Percentiles rank a stretch among this genome's conserved stretches.
phyloP scores from a whole-genome alignment of 148 eudicot species.

The Persicaria maculosa region DNA sequence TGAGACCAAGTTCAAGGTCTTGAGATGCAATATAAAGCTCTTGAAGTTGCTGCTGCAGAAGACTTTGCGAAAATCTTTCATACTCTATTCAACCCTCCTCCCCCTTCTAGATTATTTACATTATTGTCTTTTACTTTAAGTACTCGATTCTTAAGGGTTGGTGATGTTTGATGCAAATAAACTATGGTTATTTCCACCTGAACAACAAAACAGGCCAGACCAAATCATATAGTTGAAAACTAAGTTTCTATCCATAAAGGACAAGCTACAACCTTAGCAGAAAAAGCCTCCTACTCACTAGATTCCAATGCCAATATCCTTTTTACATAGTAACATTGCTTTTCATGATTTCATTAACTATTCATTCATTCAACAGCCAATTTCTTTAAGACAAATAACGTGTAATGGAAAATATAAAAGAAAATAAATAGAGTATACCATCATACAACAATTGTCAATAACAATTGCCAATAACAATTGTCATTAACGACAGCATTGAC shows the following conservation, averaged over 20 bases:
- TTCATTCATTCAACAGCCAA: neutral
- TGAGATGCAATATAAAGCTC: too few relatives aligned
- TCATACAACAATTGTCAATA: constrained; percentile 96
- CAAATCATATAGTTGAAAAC: neutral
- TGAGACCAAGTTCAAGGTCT: too few relatives aligned
- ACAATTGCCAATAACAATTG: constrained; percentile 95
- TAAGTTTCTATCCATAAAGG: neutral
- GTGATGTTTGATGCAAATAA: too few relatives aligned
- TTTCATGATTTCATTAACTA: neutral
- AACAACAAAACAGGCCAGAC: neutral
- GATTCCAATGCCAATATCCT: neutral
- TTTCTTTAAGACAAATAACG: neutral
- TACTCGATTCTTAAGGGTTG: too few relatives aligned
- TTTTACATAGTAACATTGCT: neutral
- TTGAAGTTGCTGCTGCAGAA: too few relatives aligned
- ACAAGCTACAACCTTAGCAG: neutral
- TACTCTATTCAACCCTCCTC: too few relatives aligned
- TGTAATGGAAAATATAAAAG: neutral
- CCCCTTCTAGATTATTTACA: too few relatives aligned
- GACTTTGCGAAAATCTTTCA: too few relatives aligned
- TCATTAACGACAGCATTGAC: constrained; percentile 83
- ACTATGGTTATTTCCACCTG: neutral
- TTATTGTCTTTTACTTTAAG: too few relatives aligned
- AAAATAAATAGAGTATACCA: constrained; percentile 39
- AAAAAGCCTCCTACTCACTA: neutral